phyloP scores from a whole-genome alignment of 345 rosid species.

The Rhodomyrtus tomentosa region DNA sequence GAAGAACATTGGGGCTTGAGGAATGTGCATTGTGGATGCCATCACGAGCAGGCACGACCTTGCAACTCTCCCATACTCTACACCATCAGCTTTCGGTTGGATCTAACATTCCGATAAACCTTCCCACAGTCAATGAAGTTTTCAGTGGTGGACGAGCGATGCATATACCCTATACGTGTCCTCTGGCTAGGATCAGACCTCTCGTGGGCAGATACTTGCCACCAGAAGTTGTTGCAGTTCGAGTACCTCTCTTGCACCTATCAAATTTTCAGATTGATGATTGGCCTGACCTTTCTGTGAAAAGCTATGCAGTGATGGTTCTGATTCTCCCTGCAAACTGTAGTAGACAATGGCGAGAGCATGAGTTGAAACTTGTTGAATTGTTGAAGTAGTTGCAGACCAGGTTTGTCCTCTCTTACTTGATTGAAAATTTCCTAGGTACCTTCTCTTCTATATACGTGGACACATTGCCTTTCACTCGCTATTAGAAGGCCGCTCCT shows the following conservation, averaged over 20 bases:
- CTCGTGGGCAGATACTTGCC: constrained; percentile 46
- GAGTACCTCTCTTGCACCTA: constrained; percentile 80
- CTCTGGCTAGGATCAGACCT: constrained; percentile 68
- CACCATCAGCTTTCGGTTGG: constrained; percentile 55
- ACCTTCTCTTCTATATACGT: not conserved
- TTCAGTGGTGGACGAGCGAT: constrained; percentile 56
- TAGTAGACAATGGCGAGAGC: constrained; percentile 82
- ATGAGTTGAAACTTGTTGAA: constrained; percentile 91
- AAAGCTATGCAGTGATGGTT: constrained; percentile 82
- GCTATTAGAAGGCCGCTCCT: not conserved
- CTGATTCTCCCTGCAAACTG: constrained; percentile 76
- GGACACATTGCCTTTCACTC: not conserved
- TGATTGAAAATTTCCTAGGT: not conserved
- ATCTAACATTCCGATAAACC: constrained; percentile 47
- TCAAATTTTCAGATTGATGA: constrained; percentile 77
- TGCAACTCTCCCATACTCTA: constrained; percentile 73
- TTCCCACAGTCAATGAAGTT: constrained; percentile 47
- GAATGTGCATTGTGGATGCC: constrained; percentile 99
- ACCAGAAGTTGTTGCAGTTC: constrained; percentile 86
- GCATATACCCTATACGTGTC: constrained; percentile 62
- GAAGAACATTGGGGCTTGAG: constrained; percentile 68
- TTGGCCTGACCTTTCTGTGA: constrained; percentile 74
- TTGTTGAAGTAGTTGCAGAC: constrained; percentile 88
- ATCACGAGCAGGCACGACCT: constrained; percentile 38
- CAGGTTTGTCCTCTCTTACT: constrained; percentile 42